phyloP scores from a whole-genome alignment of 345 rosid genomes.

The Camelina hispida region DNA sequence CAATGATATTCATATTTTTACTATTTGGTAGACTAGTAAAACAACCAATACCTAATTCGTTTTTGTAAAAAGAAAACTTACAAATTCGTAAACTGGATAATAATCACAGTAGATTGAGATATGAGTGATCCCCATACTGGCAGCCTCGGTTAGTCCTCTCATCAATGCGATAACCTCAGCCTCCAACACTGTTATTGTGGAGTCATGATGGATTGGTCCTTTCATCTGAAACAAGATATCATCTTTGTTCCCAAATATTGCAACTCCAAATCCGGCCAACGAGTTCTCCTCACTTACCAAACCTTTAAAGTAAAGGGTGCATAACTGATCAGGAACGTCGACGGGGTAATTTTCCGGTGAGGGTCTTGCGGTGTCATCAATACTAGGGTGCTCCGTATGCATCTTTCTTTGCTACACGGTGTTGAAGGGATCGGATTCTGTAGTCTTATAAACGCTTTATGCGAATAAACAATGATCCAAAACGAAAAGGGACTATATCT shows the following conservation, averaged over 20 bases:
- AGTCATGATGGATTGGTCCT: constrained; percentile 37
- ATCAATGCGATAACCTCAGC: constrained; percentile 26
- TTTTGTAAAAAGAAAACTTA: background rate
- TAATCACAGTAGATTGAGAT: constrained; percentile 23
- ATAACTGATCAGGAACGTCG: background rate
- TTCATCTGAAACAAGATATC: constrained; percentile 50
- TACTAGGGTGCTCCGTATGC: background rate
- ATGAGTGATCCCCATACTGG: constrained; percentile 10
- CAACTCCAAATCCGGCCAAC: constrained; percentile 51
- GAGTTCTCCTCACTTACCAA: constrained; percentile 42
- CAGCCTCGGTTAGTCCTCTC: constrained; percentile 24
- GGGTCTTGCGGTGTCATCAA: background rate
- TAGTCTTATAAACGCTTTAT: background rate
- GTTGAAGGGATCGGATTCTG: background rate
- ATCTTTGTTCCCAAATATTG: constrained; percentile 46
- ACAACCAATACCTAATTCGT: background rate
- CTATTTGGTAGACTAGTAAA: background rate
- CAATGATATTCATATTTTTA: background rate
- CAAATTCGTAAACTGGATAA: background rate
- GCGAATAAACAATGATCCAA: background rate
- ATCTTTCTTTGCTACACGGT: background rate
- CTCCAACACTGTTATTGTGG: background rate
- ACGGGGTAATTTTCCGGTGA: background rate
- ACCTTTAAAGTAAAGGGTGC: constrained; percentile 40
- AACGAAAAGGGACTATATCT: background rate